A percentile compares a stretch with the other conserved stretches of the same genome.
phyloP scores from a whole-genome alignment of 73 alveolate species.

The Urostyla sp. region DNA sequence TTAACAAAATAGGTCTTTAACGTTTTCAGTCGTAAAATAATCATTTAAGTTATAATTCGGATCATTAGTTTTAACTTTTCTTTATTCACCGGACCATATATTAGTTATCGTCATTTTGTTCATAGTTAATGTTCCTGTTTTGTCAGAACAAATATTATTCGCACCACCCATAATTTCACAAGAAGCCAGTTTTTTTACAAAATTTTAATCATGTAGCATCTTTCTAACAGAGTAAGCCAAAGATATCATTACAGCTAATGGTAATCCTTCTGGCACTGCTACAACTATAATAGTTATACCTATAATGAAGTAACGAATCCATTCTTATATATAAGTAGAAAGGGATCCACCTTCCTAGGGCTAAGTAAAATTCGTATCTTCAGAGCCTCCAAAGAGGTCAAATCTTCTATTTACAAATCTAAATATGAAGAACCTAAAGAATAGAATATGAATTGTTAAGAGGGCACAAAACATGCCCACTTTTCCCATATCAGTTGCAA shows the following conservation, averaged over 20 bases:
- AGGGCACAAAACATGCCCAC: not conserved
- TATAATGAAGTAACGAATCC: slow-evolving; percentile 4
- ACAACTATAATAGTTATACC: slow-evolving; percentile 28
- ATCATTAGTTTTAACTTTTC: not conserved
- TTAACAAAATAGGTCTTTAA: slow-evolving; percentile 35
- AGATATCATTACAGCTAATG: too few relatives aligned
- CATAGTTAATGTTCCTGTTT: slow-evolving; percentile 60
- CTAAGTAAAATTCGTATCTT: not conserved
- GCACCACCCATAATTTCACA: slow-evolving; percentile 99
- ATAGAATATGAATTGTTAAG: not conserved
- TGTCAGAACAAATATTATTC: slow-evolving; percentile 94
- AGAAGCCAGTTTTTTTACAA: slow-evolving; percentile 57
- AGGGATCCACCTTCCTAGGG: not conserved
- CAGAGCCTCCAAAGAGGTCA: not conserved
- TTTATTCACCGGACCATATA: slow-evolving; percentile 20
- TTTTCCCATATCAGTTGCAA: not conserved
- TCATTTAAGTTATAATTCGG: not conserved
- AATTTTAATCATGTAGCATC: not conserved
- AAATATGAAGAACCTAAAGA: not conserved
- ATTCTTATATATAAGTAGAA: slow-evolving; percentile 1
- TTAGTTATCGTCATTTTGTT: slow-evolving; percentile 40
- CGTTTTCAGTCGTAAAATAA: slow-evolving; percentile 13
- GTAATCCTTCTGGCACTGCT: slow-evolving; percentile 47
- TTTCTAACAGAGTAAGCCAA: not conserved
- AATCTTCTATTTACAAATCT: not conserved